These are phyloP conservation scores for Tetramitus jugosus DNA, from an alignment of 208 protist species.

Conservation along the genomic window DNA sequence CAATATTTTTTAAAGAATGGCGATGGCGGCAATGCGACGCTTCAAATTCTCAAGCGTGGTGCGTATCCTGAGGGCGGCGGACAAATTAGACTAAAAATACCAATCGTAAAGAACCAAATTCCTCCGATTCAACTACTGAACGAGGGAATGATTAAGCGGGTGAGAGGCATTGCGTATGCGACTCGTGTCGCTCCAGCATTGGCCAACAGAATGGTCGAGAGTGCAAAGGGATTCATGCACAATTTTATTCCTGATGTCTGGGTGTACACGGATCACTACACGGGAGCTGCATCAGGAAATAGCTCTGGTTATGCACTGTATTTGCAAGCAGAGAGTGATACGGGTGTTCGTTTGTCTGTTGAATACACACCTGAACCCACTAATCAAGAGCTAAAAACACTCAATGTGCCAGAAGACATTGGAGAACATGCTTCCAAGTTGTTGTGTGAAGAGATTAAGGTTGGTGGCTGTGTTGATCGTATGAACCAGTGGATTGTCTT, in stretches of 20 bases:
- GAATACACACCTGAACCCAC: background rate
- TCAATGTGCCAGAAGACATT: conserved; percentile 20
- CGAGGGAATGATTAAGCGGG: conserved; percentile 24
- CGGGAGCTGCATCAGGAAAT: background rate
- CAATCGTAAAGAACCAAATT: conserved; percentile 4
- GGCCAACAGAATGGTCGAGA: background rate
- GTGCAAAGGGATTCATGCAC: background rate
- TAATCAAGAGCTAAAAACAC: background rate
- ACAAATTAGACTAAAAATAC: conserved; percentile 24
- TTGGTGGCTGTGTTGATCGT: conserved; percentile 11
- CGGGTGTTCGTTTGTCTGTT: background rate
- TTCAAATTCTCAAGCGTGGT: conserved; percentile 26
- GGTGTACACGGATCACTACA: conserved; percentile 25
- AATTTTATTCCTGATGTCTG: conserved; percentile 21
- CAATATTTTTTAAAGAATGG: too few relatives aligned
- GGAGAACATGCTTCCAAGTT: conserved; percentile 7
- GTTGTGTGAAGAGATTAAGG: conserved; percentile 12
- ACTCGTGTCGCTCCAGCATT: conserved; percentile 8
- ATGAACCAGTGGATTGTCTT: background rate
- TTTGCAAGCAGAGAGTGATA: conserved; percentile 16
- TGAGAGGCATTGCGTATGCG: conserved; percentile 25
- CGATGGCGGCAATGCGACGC: too few relatives aligned
- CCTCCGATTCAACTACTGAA: conserved; percentile 18
- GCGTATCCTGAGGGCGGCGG: conserved; percentile 21
- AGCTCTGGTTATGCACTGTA: conserved; percentile 4